Percentiles rank a stretch among this genome's conserved stretches.
These are phyloP conservation scores for Zarea fungicola DNA, from an alignment of 2,329 filamentous ascomycete genomes.

Conservation along the genomic window DNA sequence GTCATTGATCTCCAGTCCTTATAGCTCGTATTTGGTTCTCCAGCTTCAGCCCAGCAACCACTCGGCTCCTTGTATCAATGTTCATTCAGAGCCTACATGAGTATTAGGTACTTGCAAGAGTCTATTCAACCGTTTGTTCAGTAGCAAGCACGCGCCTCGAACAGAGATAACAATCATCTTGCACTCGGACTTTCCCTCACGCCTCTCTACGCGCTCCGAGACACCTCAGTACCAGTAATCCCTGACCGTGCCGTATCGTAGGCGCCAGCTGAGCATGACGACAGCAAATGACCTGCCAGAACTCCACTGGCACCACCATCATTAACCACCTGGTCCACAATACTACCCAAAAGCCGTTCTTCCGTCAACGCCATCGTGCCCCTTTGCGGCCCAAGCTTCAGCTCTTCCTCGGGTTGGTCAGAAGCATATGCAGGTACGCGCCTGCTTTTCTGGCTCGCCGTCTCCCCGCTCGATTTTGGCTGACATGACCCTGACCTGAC, in stretches of 20 bases:
- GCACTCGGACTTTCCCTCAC: too few relatives aligned
- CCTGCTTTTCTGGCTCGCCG: too few relatives aligned
- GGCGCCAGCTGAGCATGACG: constrained; percentile 9
- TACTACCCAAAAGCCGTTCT: not conserved
- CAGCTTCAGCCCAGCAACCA: too few relatives aligned
- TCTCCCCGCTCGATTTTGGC: too few relatives aligned
- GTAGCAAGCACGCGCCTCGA: too few relatives aligned
- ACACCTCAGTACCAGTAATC: not conserved
- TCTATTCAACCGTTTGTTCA: too few relatives aligned
- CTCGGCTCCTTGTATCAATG: too few relatives aligned
- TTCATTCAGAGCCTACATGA: too few relatives aligned
- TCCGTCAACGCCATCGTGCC: not conserved
- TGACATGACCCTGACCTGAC: too few relatives aligned
- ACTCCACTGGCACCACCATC: too few relatives aligned
- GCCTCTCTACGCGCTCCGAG: not conserved
- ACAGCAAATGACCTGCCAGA: not conserved
- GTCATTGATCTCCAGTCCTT: not conserved
- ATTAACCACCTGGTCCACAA: not conserved
- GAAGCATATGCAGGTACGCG: not conserved
- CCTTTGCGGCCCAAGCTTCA: not conserved
- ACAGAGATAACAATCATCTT: too few relatives aligned
- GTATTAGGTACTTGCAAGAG: too few relatives aligned
- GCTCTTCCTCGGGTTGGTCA: not conserved
- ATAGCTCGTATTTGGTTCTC: not conserved
- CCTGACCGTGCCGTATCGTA: not conserved